These are phyloP conservation scores for Camelina hispida DNA, from an alignment of 345 rosid genomes.

Conservation along the genomic window DNA sequence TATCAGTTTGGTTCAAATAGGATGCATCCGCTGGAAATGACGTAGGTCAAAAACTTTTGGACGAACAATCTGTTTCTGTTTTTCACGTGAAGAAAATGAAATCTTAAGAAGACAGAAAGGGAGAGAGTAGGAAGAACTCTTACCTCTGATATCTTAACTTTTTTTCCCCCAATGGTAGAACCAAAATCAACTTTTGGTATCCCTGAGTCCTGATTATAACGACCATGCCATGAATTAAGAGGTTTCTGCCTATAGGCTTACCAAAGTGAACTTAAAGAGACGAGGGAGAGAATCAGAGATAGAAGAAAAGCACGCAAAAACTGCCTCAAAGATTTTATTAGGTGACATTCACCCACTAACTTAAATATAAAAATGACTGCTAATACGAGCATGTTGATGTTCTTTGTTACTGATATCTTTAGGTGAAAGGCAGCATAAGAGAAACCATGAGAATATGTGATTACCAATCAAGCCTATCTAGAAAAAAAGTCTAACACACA, in stretches of 20 bases:
- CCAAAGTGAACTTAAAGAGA: background rate
- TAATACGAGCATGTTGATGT: background rate
- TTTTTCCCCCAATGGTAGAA: constrained; percentile 57
- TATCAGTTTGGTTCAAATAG: constrained; percentile 13
- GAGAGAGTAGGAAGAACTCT: constrained; percentile 35
- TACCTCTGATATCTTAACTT: constrained; percentile 77
- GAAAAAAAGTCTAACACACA: constrained; percentile 31
- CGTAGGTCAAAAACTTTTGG: background rate
- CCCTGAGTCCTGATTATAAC: constrained; percentile 56
- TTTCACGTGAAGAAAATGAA: constrained; percentile 26
- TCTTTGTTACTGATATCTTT: constrained; percentile 8
- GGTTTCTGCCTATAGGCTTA: constrained; percentile 18
- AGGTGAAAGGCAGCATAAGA: constrained; percentile 13
- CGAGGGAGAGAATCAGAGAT: background rate
- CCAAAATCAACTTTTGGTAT: constrained; percentile 77
- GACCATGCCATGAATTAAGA: constrained; percentile 24
- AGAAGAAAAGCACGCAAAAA: constrained; percentile 30
- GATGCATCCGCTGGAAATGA: constrained; percentile 5
- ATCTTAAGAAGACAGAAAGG: constrained; percentile 22
- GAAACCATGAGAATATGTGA: background rate
- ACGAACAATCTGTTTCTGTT: constrained; percentile 9
- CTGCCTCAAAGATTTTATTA: constrained; percentile 15
- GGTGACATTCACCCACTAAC: constrained; percentile 5
- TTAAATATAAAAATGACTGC: background rate
- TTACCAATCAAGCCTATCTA: constrained; percentile 17